Evolutionary conservation across 331 rosid species (phyloP).

Genomic region (Rhamnella rubrinervis): DNA sequence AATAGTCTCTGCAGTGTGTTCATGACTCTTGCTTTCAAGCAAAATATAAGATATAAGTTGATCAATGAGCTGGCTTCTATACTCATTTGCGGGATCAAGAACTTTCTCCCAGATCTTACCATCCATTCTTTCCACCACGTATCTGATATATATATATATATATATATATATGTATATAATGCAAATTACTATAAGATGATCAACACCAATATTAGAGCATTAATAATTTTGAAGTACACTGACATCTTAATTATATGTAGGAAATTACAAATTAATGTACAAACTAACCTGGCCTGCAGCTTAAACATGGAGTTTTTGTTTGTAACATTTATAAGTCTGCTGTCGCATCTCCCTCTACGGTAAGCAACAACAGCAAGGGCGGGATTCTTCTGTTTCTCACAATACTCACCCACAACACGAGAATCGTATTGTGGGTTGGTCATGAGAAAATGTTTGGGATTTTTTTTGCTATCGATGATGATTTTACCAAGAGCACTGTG

Average conservation of each 20-base stretch:
- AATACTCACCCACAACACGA: conserved; percentile 38
- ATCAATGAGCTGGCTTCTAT: conserved; percentile 65
- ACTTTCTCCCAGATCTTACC: conserved; percentile 70
- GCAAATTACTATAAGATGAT: conserved; percentile 22
- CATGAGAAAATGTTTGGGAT: conserved; percentile 40
- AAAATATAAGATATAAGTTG: conserved; percentile 78
- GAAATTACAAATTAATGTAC: conserved; percentile 12
- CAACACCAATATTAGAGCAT: not conserved
- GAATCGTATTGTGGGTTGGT: conserved; percentile 43
- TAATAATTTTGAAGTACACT: conserved; percentile 10
- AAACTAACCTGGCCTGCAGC: conserved; percentile 50
- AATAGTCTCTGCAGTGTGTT: conserved; percentile 76
- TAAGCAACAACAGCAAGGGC: conserved; percentile 43
- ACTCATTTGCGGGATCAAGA: conserved; percentile 70
- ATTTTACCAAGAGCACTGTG: conserved; percentile 42
- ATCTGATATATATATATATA: conserved; percentile 48
- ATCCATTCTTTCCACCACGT: conserved; percentile 83
- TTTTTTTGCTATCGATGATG: conserved; percentile 37
- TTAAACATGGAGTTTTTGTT: conserved; percentile 39
- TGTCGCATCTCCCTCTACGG: conserved; percentile 39
- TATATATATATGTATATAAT: too few relatives aligned
- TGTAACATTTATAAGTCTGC: conserved; percentile 31
- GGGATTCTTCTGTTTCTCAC: conserved; percentile 34
- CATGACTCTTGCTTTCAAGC: conserved; percentile 79
- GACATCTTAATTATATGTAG: conserved; percentile 7